Percentiles rank a stretch among this genome's conserved stretches.
These are phyloP conservation scores for Pichia norvegensis DNA, from an alignment of 1,139 yeast genomes.

Conservation along the genomic window DNA sequence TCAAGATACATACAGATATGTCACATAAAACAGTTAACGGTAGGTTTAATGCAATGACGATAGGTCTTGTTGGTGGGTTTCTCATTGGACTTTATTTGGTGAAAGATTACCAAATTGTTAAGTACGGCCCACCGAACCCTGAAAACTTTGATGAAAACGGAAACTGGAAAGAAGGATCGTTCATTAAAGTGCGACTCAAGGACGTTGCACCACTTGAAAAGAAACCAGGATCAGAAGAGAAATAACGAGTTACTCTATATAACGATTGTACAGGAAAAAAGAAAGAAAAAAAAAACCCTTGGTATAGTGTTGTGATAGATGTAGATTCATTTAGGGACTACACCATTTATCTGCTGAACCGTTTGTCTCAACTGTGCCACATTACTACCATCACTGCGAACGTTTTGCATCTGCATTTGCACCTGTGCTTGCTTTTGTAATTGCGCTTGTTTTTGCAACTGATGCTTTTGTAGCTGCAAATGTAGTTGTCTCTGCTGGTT, in stretches of 20 bases:
- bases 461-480: conserved; percentile 9
- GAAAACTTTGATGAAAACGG: conserved; percentile 29
- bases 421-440: conserved; percentile 15
- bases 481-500: conserved; percentile 14
- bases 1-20: conserved; percentile 1
- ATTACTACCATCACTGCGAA: neutral
- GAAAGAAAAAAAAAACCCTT: neutral
- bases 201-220: conserved; percentile 26
- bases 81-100: conserved; percentile 23
- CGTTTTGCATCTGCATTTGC: neutral
- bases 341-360: neutral
- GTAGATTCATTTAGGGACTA: neutral
- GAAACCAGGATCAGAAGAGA: conserved; percentile 12
- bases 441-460: conserved; percentile 16
- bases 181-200: conserved; percentile 22
- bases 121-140: conserved; percentile 28
- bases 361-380: neutral
- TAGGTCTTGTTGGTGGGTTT: conserved; percentile 24
- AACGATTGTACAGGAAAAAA: neutral
- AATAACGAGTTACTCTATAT: neutral
- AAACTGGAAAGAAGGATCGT: conserved; percentile 26
- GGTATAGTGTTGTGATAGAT: too few species aligned
- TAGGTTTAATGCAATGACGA: conserved; percentile 22
- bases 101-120: conserved; percentile 27
- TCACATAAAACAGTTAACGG: conserved; percentile 23